These are phyloP conservation scores for Martiniozyma asiatica DNA, from an alignment of 1,139 yeast species.

Conservation along the genomic window DNA sequence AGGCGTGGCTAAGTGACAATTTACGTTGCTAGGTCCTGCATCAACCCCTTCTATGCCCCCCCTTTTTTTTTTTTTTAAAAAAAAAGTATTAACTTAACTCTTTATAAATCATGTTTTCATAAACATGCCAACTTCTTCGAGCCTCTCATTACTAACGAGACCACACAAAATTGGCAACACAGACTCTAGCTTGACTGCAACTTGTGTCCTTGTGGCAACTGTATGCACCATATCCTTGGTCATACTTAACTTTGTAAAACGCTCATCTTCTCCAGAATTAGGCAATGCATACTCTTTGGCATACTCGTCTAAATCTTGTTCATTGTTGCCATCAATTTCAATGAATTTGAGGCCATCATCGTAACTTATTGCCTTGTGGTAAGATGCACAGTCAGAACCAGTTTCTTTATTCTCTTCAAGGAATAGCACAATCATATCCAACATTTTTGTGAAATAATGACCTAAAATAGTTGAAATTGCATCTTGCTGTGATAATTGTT, in stretches of 20 bases:
- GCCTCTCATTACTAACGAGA: too few relatives aligned
- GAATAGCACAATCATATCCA: constrained; percentile 45
- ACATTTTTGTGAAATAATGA: constrained; percentile 29
- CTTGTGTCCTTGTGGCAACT: too few relatives aligned
- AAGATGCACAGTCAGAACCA: constrained; percentile 51
- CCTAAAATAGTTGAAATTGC: constrained; percentile 43
- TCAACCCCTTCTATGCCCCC: not conserved
- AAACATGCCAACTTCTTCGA: too few relatives aligned
- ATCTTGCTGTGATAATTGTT: constrained; percentile 32
- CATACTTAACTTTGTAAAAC: constrained; percentile 38
- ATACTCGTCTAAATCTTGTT: constrained; percentile 24
- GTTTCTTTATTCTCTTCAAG: constrained; percentile 67
- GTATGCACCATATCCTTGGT: constrained; percentile 47
- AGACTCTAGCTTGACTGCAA: too few relatives aligned
- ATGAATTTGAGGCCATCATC: constrained; percentile 31
- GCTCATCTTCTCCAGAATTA: constrained; percentile 42
- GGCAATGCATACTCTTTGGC: constrained; percentile 29
- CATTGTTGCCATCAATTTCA: constrained; percentile 15
- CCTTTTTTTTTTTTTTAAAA: too few relatives aligned
- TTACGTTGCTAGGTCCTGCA: not conserved
- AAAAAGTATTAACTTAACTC: too few relatives aligned
- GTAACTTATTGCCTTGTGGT: constrained; percentile 44
- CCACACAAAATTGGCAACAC: too few relatives aligned
- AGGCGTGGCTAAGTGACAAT: too few relatives aligned
- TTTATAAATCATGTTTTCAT: too few relatives aligned